Conservation (phyloP, 257 asterid genomes). For the Solanum sejunctum region DNA sequence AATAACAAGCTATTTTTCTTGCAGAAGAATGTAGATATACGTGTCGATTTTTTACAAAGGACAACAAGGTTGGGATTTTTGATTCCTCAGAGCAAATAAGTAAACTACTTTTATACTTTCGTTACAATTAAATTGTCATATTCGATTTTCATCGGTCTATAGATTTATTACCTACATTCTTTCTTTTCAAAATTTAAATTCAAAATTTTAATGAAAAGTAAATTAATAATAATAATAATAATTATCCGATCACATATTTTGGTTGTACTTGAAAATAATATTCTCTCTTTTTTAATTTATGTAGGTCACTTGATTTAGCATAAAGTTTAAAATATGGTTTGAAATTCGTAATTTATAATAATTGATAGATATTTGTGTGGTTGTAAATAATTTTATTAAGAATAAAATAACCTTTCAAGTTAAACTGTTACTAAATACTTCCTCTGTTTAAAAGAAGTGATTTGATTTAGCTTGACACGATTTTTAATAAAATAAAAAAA, state of each 20-base stretch:
- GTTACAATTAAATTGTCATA: not conserved
- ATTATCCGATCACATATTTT: not conserved
- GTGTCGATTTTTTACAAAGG: not conserved
- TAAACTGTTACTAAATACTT: too few species aligned
- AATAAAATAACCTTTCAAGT: too few species aligned
- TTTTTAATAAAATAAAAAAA: too few species aligned
- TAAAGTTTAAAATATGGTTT: too few species aligned
- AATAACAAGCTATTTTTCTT: not conserved
- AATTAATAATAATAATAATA: too few species aligned
- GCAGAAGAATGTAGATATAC: not conserved
- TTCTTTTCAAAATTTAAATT: not conserved
- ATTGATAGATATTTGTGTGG: too few species aligned
- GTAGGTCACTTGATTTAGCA: too few species aligned
- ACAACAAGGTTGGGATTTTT: not conserved
- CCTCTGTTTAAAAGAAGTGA: too few species aligned
- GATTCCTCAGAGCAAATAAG: not conserved
- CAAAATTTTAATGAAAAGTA: not conserved
- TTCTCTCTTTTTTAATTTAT: too few species aligned
- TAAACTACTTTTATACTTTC: not conserved
- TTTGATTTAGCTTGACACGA: too few species aligned
- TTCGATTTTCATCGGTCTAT: not conserved
- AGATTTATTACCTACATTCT: not conserved
- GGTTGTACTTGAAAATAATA: not conserved
- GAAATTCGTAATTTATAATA: too few species aligned
- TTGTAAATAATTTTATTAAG: too few species aligned